These are phyloP conservation scores for Alternaria ethzedia DNA, from an alignment of 2,329 filamentous ascomycete species.

Conservation along the genomic window DNA sequence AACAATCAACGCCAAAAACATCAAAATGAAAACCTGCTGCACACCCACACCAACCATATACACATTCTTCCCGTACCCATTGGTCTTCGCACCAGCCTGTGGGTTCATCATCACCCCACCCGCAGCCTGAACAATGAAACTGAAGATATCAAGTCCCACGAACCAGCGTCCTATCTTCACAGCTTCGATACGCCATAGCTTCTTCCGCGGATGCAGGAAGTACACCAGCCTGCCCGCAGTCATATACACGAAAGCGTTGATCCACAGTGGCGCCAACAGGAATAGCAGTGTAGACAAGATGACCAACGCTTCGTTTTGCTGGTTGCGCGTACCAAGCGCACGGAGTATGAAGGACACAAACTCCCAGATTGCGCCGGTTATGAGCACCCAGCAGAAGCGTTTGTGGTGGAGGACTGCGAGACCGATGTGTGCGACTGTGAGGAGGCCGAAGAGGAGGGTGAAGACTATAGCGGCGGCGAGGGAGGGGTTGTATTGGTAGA, in stretches of 20 bases:
- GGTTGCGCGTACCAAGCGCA: not conserved
- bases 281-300: not conserved
- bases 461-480: not conserved
- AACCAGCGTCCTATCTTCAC: conserved; percentile 29
- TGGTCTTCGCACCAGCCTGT: not conserved
- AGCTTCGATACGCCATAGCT: conserved; percentile 47
- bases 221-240: conserved; percentile 49
- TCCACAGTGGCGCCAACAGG: conserved; percentile 39
- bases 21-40: not conserved
- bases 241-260: conserved; percentile 56
- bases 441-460: not conserved
- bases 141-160: not conserved
- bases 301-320: not conserved
- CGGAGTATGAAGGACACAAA: not conserved
- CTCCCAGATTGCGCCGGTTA: not conserved
- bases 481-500: not conserved
- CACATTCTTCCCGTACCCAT: not conserved
- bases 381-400: not conserved
- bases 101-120: not conserved
- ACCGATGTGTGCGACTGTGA: not conserved
- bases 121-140: not conserved
- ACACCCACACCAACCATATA: not conserved
- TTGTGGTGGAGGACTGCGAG: not conserved
- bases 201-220: conserved; percentile 45
- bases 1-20: not conserved